These are phyloP conservation scores for Penstemon eatonii DNA, from an alignment of 257 asterid genomes.

Conservation along the genomic window DNA sequence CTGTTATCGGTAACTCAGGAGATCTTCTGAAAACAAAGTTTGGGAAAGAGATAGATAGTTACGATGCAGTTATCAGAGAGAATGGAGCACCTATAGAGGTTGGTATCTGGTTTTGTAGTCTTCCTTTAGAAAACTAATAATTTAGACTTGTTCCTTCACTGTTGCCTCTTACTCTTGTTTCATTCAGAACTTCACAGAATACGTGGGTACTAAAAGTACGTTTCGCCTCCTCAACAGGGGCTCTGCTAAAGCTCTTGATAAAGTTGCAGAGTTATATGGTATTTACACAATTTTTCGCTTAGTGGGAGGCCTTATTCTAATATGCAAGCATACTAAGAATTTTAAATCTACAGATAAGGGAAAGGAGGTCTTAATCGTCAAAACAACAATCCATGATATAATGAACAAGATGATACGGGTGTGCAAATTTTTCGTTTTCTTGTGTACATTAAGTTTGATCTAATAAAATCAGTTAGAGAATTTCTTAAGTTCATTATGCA, in stretches of 20 bases:
- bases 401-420: constrained; percentile 98
- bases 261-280: constrained; percentile 98
- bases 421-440: constrained; percentile 26
- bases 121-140: constrained; percentile 18
- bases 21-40: constrained; percentile 89
- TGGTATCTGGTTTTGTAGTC: constrained; percentile 21
- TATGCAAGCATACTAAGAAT: constrained; percentile 30
- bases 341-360: constrained; percentile 61
- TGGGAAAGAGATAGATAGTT: constrained; percentile 84
- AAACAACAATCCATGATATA: constrained; percentile 94
- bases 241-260: constrained; percentile 98
- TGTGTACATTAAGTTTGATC: constrained; percentile 14
- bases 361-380: constrained; percentile 85
- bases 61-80: constrained; percentile 85
- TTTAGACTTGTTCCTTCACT: constrained; percentile 19
- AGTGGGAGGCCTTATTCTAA: constrained; percentile 26
- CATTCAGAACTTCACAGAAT: constrained; percentile 76
- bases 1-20: constrained; percentile 98
- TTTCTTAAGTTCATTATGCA: no score
- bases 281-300: constrained; percentile 32
- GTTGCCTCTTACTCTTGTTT: constrained; percentile 19
- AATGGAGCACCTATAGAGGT: constrained; percentile 99
- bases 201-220: constrained; percentile 91
- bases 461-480: background rate
- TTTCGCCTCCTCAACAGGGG: constrained; percentile 98